A percentile compares a stretch with the other conserved stretches of the same genome.
Evolutionary conservation across 441 rosid genomes (phyloP).

Genomic region (Populus hybrid): DNA sequence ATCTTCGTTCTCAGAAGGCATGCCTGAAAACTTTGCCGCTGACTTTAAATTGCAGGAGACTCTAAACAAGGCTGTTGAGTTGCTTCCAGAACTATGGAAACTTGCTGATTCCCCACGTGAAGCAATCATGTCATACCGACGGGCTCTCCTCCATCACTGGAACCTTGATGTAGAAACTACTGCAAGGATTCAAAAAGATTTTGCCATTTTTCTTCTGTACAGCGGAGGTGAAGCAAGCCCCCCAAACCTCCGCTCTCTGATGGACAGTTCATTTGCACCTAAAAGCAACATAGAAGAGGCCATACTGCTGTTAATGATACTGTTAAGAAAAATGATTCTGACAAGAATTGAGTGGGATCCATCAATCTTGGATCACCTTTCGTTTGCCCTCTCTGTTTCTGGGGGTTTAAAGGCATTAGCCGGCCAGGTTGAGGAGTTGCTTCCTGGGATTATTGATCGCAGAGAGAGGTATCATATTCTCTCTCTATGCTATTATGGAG

Average conservation of each 20-base stretch:
- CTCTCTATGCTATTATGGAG: slow-evolving; percentile 68
- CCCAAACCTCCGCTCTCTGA: slow-evolving; percentile 71
- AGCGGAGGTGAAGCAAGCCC: slow-evolving; percentile 79
- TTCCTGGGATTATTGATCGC: slow-evolving; percentile 53
- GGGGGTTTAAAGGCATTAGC: slow-evolving; percentile 63
- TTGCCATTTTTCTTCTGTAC: slow-evolving; percentile 75
- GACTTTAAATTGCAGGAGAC: slow-evolving; percentile 78
- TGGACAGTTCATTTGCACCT: slow-evolving; percentile 78
- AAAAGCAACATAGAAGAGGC: slow-evolving; percentile 81
- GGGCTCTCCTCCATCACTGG: slow-evolving; percentile 77
- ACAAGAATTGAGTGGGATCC: slow-evolving; percentile 72
- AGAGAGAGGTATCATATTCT: slow-evolving; percentile 52
- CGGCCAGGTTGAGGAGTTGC: slow-evolving; percentile 61
- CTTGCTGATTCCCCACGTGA: slow-evolving; percentile 62
- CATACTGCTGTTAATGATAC: slow-evolving; percentile 67
- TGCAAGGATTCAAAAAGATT: slow-evolving; percentile 72
- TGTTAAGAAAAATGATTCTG: slow-evolving; percentile 59
- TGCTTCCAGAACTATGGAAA: slow-evolving; percentile 91
- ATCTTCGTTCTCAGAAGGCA: slow-evolving; percentile 74
- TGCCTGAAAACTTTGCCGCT: slow-evolving; percentile 61
- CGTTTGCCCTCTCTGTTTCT: slow-evolving; percentile 67
- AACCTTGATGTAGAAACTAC: slow-evolving; percentile 61
- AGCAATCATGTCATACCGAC: slow-evolving; percentile 64
- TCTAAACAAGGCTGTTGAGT: slow-evolving; percentile 66
- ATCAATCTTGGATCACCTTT: slow-evolving; percentile 73